A percentile compares a stretch with the other conserved stretches of the same genome.
Evolutionary conservation across 2,329 filamentous ascomycete species (phyloP).

Genomic region (Zasmidium cellare): DNA sequence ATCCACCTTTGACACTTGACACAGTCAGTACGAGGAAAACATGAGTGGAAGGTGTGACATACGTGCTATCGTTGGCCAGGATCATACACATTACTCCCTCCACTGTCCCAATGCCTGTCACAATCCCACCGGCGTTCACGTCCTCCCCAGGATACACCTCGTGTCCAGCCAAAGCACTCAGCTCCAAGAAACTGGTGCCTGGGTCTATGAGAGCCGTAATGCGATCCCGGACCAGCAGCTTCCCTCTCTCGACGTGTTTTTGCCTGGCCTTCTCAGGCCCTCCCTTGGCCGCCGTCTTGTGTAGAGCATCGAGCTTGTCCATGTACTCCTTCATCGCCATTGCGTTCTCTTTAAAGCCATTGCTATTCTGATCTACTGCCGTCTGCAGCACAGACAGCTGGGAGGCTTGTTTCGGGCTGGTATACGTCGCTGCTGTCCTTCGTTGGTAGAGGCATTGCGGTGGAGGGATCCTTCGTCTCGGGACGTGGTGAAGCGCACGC

Average conservation of each 20-base stretch:
- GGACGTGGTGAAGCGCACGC: slow-evolving; percentile 18
- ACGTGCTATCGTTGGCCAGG: slow-evolving; percentile 89
- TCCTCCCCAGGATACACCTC: slow-evolving; percentile 84
- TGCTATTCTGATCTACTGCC: slow-evolving; percentile 72
- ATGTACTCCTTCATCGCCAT: slow-evolving; percentile 74
- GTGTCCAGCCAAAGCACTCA: slow-evolving; percentile 88
- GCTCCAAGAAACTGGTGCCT: slow-evolving; percentile 85
- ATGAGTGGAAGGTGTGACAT: slow-evolving; percentile 13
- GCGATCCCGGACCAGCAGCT: slow-evolving; percentile 91
- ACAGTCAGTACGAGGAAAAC: slow-evolving; percentile 17
- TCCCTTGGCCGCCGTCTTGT: slow-evolving; percentile 65
- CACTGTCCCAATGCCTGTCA: slow-evolving; percentile 87
- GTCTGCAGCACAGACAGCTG: slow-evolving; percentile 80
- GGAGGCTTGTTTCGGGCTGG: slow-evolving; percentile 75
- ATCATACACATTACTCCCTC: slow-evolving; percentile 91
- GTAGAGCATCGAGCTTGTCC: slow-evolving; percentile 66
- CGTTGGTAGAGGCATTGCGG: slow-evolving; percentile 19
- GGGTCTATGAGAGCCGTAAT: slow-evolving; percentile 85
- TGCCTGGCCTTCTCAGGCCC: slow-evolving; percentile 79
- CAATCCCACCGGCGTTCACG: slow-evolving; percentile 85
- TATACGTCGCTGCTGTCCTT: slow-evolving; percentile 69
- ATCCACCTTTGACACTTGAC: slow-evolving; percentile 78
- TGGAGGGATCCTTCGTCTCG: slow-evolving; percentile 12
- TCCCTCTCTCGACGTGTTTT: slow-evolving; percentile 83
- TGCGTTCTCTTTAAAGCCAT: slow-evolving; percentile 80